Evolutionary conservation across 352 stramenopile species (phyloP).

Genomic region (Peronospora destructor): DNA sequence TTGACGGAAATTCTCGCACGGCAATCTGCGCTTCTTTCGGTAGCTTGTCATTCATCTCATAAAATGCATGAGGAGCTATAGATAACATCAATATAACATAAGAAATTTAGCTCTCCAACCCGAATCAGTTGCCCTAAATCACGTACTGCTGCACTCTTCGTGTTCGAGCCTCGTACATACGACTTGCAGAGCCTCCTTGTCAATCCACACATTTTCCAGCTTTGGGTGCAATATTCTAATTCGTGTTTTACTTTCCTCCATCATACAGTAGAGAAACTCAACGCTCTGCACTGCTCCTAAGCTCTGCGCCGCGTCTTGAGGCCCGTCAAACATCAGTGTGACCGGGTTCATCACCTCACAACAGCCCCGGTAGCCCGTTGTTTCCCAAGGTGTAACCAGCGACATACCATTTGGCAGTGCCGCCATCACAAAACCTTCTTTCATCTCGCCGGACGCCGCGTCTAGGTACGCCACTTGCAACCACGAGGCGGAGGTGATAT

Average conservation of each 20-base stretch:
- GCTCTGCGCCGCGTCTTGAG: slow-evolving; percentile 18
- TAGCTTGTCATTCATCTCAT: slow-evolving; percentile 43
- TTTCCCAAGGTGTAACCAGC: slow-evolving; percentile 49
- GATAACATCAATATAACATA: slow-evolving; percentile 6
- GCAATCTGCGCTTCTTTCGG: slow-evolving; percentile 59
- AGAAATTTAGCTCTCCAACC: slow-evolving; percentile 8
- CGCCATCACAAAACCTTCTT: slow-evolving; percentile 51
- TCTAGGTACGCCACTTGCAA: slow-evolving; percentile 46
- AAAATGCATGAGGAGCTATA: slow-evolving; percentile 45
- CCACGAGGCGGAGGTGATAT: slow-evolving; percentile 31
- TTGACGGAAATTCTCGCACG: slow-evolving; percentile 54
- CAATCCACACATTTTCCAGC: slow-evolving; percentile 46
- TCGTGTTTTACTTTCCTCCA: slow-evolving; percentile 24
- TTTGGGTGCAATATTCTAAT: slow-evolving; percentile 41
- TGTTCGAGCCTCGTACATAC: slow-evolving; percentile 44
- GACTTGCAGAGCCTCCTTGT: slow-evolving; percentile 35
- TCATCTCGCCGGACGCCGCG: slow-evolving; percentile 18
- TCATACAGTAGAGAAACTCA: slow-evolving; percentile 44
- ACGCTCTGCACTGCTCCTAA: slow-evolving; percentile 30
- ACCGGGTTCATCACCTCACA: slow-evolving; percentile 31
- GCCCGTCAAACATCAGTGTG: slow-evolving; percentile 36
- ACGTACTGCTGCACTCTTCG: slow-evolving; percentile 41
- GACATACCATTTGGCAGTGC: slow-evolving; percentile 34
- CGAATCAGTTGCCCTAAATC: not conserved
- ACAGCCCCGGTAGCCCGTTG: slow-evolving; percentile 37